phyloP scores from a whole-genome alignment of 305 asterid genomes.

The Solanum hybrid region DNA sequence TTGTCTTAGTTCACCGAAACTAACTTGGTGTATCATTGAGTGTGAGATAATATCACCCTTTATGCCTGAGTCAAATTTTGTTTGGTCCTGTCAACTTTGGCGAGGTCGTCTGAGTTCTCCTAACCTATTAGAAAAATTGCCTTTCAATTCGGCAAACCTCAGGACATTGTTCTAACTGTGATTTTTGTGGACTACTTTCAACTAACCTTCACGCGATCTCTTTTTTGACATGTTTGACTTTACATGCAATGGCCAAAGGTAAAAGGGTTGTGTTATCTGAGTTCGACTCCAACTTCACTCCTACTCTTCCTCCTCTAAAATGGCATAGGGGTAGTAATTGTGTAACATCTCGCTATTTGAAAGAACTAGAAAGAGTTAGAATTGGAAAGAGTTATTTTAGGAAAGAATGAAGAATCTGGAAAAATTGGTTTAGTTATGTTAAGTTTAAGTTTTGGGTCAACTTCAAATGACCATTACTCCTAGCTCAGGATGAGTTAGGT shows the following conservation, averaged over 20 bases:
- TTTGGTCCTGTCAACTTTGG: background rate
- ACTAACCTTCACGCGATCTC: background rate
- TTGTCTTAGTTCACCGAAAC: background rate
- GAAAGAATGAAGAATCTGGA: too few species aligned
- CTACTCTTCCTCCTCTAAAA: background rate
- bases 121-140: background rate
- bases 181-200: background rate
- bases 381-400: too few species aligned
- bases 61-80: background rate
- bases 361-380: too few species aligned
- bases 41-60: background rate
- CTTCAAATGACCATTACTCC: too few species aligned
- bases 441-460: too few species aligned
- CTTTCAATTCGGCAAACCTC: too few species aligned
- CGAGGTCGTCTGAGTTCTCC: background rate
- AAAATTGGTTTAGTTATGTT: too few species aligned
- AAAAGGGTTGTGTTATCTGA: too few species aligned
- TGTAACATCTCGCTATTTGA: too few species aligned
- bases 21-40: background rate
- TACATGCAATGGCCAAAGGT: background rate
- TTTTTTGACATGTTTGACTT: too few species aligned
- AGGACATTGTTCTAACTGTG: background rate
- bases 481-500: too few species aligned
- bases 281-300: background rate
- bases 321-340: background rate